Conservation (phyloP, 306 rosid genomes). For the Luffa aegyptiaca region DNA sequence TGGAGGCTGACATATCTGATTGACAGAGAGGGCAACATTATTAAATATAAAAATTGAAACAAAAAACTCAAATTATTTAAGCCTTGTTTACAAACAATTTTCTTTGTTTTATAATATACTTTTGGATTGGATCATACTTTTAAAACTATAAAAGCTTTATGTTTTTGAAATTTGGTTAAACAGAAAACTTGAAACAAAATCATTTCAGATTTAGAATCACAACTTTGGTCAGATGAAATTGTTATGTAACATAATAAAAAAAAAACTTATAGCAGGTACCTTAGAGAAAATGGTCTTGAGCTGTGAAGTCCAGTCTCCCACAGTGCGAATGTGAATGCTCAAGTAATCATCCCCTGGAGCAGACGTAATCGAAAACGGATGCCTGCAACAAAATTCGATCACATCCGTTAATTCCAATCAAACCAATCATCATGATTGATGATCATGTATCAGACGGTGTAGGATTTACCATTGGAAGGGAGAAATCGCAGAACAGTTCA, state of each 20-base stretch:
- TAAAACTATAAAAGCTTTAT: neutral
- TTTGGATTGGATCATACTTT: neutral
- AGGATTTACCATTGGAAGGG: conserved; percentile 72
- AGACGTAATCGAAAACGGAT: conserved; percentile 82
- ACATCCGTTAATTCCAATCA: neutral
- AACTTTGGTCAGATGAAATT: neutral
- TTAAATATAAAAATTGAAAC: neutral
- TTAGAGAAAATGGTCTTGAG: conserved; percentile 57
- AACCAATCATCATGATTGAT: neutral
- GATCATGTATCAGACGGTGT: neutral
- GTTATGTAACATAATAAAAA: neutral
- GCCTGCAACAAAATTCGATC: conserved; percentile 34
- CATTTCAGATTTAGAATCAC: neutral
- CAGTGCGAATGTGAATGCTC: conserved; percentile 75
- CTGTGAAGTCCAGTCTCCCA: conserved; percentile 85
- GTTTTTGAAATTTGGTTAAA: neutral
- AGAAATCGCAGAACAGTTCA: conserved; percentile 64
- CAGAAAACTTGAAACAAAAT: neutral
- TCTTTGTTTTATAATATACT: neutral
- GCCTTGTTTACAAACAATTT: no score
- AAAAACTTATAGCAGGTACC: conserved; percentile 22
- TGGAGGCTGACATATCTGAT: conserved; percentile 72
- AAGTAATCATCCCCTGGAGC: conserved; percentile 83
- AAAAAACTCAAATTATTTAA: no score
- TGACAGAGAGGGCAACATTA: neutral